These are phyloP conservation scores for Trichoderma semiorbis DNA, from an alignment of 2,329 filamentous ascomycete species.

Conservation along the genomic window DNA sequence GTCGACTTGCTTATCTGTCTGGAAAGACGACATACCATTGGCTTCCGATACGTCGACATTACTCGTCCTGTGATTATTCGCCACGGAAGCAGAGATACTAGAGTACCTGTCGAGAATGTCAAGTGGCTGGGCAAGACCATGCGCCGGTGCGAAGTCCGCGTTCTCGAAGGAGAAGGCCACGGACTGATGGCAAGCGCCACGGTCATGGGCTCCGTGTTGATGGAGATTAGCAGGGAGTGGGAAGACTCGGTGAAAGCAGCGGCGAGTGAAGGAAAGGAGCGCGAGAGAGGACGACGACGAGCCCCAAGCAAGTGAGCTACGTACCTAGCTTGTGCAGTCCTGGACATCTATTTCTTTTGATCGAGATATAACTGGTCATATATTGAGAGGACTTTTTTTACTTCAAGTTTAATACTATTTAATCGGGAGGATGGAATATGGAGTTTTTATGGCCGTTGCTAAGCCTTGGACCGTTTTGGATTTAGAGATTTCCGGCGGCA, in stretches of 20 bases:
- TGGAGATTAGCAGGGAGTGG: constrained; percentile 93
- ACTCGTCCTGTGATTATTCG: constrained; percentile 88
- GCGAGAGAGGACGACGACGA: constrained; percentile 30
- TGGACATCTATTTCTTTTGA: not conserved
- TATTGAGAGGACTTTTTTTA: not conserved
- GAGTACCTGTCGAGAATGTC: constrained; percentile 93
- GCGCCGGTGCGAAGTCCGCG: constrained; percentile 85
- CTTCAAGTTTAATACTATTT: not conserved
- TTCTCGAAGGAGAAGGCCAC: constrained; percentile 88
- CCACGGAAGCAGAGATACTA: constrained; percentile 83
- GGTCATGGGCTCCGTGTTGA: constrained; percentile 92
- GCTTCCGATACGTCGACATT: constrained; percentile 96
- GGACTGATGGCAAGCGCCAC: constrained; percentile 90
- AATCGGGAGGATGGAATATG: not conserved
- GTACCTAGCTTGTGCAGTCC: not conserved
- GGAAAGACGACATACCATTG: constrained; percentile 85
- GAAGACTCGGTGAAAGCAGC: constrained; percentile 74
- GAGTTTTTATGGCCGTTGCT: not conserved
- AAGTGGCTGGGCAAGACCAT: constrained; percentile 93
- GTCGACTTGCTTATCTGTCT: constrained; percentile 90
- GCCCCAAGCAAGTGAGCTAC: constrained; percentile 26
- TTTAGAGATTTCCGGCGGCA: not conserved
- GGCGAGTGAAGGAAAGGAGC: constrained; percentile 38
- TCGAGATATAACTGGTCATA: not conserved
- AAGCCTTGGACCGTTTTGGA: not conserved